Percentiles rank a stretch among this genome's conserved stretches.
Conservation (phyloP, 768 basidiomycete species). For the Termitomyces sp. region DNA sequence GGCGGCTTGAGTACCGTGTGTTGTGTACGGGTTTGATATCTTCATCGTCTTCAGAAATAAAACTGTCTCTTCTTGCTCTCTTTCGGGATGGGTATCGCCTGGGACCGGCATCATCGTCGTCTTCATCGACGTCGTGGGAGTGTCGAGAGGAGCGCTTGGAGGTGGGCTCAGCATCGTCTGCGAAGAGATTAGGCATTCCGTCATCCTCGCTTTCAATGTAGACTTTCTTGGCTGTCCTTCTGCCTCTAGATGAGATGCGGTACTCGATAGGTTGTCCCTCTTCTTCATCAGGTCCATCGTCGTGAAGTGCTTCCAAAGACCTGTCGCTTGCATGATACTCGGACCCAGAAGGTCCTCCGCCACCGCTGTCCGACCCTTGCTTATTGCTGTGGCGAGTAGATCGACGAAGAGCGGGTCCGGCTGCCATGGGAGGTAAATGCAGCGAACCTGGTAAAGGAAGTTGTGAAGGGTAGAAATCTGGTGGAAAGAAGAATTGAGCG, state of each 20-base stretch:
- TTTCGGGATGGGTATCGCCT: conserved; percentile 18
- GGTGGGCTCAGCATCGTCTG: conserved; percentile 24
- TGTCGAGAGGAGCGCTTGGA: conserved; percentile 14
- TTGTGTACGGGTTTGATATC: conserved; percentile 24
- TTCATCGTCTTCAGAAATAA: conserved; percentile 48
- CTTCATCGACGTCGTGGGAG: conserved; percentile 19
- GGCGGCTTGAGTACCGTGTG: conserved; percentile 37
- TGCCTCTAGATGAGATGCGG: conserved; percentile 33
- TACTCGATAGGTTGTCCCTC: conserved; percentile 24
- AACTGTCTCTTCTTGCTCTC: conserved; percentile 18
- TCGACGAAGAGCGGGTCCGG: conserved; percentile 26
- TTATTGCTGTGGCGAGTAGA: conserved; percentile 28
- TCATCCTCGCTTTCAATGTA: conserved; percentile 51
- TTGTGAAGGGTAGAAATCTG: conserved; percentile 2
- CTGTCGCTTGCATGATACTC: conserved; percentile 50
- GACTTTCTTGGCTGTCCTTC: conserved; percentile 32
- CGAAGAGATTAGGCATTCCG: conserved; percentile 25
- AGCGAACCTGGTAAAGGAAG: conserved; percentile 19
- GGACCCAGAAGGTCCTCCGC: conserved; percentile 38
- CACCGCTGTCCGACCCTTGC: conserved; percentile 26
- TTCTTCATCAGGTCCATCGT: conserved; percentile 27
- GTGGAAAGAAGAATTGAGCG: conserved; percentile 8
- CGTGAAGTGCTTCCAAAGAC: conserved; percentile 30
- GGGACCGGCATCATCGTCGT: conserved; percentile 24
- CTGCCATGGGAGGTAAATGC: conserved; percentile 25